phyloP scores from a whole-genome alignment of 768 basidiomycete species.

The Hericium coralloides region DNA sequence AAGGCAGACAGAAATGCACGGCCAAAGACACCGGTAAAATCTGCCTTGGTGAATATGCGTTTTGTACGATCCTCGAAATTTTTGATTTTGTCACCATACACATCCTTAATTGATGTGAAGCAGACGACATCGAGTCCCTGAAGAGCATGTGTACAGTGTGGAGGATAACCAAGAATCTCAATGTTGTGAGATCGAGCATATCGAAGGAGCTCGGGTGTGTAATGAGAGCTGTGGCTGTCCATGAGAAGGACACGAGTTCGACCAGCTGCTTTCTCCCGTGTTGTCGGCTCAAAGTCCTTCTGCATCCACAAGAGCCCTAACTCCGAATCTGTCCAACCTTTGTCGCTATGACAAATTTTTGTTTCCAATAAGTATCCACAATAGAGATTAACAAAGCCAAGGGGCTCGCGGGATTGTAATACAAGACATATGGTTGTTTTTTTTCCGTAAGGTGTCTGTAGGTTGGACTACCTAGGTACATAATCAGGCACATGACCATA shows the following conservation, averaged over 20 bases:
- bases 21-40: background rate
- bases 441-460: no score
- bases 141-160: slow-evolving; percentile 33
- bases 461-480: no score
- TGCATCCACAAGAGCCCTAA: slow-evolving; percentile 31
- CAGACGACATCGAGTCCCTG: slow-evolving; percentile 33
- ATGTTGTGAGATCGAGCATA: slow-evolving; percentile 30
- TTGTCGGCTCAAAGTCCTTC: slow-evolving; percentile 32
- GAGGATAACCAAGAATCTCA: slow-evolving; percentile 34
- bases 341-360: slow-evolving; percentile 16
- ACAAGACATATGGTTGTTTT: no score
- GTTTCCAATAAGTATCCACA: background rate
- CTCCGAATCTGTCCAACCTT: slow-evolving; percentile 29
- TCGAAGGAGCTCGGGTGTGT: slow-evolving; percentile 27
- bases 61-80: background rate
- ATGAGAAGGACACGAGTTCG: slow-evolving; percentile 27
- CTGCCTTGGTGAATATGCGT: background rate
- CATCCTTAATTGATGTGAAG: background rate
- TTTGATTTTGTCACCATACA: background rate
- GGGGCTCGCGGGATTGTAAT: no score
- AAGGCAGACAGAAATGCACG: background rate
- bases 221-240: slow-evolving; percentile 40
- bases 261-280: slow-evolving; percentile 25
- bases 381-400: no score
- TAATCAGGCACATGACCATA: no score